Evolutionary conservation across 202 grass and related monocot species (phyloP), one percentile per base, ranked within the genome.

Genomic region (Hordeum pubiflorum): DNA sequence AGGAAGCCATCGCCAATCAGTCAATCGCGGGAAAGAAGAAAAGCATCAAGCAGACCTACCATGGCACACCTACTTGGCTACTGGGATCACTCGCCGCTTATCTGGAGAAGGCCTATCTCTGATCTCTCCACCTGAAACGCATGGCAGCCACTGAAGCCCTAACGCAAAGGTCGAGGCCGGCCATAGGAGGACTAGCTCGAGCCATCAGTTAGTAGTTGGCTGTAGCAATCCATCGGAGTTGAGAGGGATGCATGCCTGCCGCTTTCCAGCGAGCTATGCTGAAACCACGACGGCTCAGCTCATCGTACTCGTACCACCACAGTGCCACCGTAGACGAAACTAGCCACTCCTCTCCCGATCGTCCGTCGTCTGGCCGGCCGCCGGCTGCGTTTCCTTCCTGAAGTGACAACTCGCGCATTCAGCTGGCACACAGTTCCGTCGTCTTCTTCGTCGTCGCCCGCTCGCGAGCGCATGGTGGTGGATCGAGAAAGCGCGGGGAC

Each of bases 31-130:
- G 31, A 26, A 26, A 87, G 46, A 81, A 76, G 23, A 27, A 75
- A 71, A 88, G 46, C 6, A 72, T 64, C 24, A 55, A 38, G 17
- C 43, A 80, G n/a, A 69, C 83, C 79, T 75, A 86, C 66, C 66
- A 24, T 48, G 36, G 52, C 76, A 75, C 69, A 41, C 29, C 41
- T 64, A 77, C 36, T 58, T 38, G 72, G 36, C 41, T 64, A 77
- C 36, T 58, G 29, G 72, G 36, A 77, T 82, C 78, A 11, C 63
- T 59, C 66, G 43, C 71, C 32, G n/a, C 78, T 82, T 78, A 69
- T 80, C 75, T 33, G 21, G 22, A 31, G 20, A 69, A 63, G 41
- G 62, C 41, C 59, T 69, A 52, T 78, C 82, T 78, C 82, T 78
- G 43, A 26, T 50, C 69, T 50, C 23, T 50, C 38, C 55, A 50